Percentiles rank a stretch among this genome's conserved stretches.
These are phyloP conservation scores for Monilinia fructigena DNA, from an alignment of 2,329 filamentous ascomycete genomes.

Conservation along the genomic window DNA sequence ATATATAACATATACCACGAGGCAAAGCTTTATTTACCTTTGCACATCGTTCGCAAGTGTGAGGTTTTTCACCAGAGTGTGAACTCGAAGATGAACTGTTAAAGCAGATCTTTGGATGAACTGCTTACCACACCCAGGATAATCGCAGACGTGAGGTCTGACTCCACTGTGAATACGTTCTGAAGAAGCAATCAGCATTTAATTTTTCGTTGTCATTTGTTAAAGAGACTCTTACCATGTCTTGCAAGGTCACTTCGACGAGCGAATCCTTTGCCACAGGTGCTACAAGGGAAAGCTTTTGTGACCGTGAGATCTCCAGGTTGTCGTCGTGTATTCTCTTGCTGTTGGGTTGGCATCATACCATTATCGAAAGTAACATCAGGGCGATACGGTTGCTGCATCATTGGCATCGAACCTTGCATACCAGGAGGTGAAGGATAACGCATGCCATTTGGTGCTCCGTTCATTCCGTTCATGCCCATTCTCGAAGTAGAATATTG, in stretches of 20 bases:
- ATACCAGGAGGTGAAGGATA: conserved; percentile 41
- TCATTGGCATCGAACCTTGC: conserved; percentile 40
- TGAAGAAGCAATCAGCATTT: conserved; percentile 43
- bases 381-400: conserved; percentile 38
- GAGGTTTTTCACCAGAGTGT: conserved; percentile 96
- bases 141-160: conserved; percentile 89
- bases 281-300: conserved; percentile 85
- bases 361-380: conserved; percentile 36
- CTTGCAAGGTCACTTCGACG: conserved; percentile 89
- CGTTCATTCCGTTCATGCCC: conserved; percentile 38
- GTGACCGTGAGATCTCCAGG: conserved; percentile 34
- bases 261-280: conserved; percentile 89
- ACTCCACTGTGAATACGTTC: conserved; percentile 94
- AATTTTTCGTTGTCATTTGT: neutral
- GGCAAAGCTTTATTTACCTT: conserved; percentile 68
- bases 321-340: conserved; percentile 30
- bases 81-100: conserved; percentile 91
- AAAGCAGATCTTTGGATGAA: conserved; percentile 96
- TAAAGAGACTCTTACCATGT: conserved; percentile 67
- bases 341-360: conserved; percentile 34
- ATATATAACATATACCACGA: conserved; percentile 17
- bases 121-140: conserved; percentile 84
- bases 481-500: conserved; percentile 39
- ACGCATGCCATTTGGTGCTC: conserved; percentile 36
- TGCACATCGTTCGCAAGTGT: conserved; percentile 94